Evolutionary conservation across 345 rosid genomes (phyloP).

Genomic region (Aquilaria sinensis): DNA sequence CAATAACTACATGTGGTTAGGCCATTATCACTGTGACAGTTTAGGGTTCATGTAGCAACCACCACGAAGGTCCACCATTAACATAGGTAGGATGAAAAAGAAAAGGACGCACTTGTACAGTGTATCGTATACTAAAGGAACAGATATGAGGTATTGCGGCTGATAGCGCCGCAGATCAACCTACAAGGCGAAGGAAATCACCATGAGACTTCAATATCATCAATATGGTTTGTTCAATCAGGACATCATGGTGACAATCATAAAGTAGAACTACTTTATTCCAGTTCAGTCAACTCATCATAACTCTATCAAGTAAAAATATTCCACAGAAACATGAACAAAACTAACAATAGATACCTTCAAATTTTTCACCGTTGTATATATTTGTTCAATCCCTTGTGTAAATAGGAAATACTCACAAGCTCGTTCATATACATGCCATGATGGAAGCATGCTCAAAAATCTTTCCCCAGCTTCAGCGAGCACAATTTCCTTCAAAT

Average conservation of each 20-base stretch:
- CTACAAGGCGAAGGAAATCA: slow-evolving; percentile 22
- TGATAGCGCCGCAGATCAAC: slow-evolving; percentile 71
- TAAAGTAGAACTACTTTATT: no score
- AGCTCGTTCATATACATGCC: slow-evolving; percentile 94
- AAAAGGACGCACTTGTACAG: slow-evolving; percentile 55
- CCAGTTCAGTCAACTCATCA: no score
- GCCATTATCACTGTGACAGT: no score
- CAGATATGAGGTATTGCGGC: slow-evolving; percentile 72
- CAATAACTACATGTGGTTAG: no score
- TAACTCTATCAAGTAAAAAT: no score
- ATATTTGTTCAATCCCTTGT: slow-evolving; percentile 64
- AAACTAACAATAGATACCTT: slow-evolving; percentile 36
- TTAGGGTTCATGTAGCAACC: no score
- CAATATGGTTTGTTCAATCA: background rate
- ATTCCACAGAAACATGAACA: background rate
- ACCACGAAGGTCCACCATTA: no score
- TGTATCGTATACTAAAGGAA: slow-evolving; percentile 84
- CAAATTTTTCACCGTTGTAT: slow-evolving; percentile 60
- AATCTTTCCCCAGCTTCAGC: slow-evolving; percentile 67
- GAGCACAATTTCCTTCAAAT: slow-evolving; percentile 60
- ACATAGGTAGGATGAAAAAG: background rate
- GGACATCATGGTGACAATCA: background rate
- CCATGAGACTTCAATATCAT: slow-evolving; percentile 1
- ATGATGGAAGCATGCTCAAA: slow-evolving; percentile 79
- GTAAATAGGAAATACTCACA: slow-evolving; percentile 71